Evolutionary conservation across 371 early-diverging fungal species (phyloP).

Genomic region (Blastocladiella emersonii): DNA sequence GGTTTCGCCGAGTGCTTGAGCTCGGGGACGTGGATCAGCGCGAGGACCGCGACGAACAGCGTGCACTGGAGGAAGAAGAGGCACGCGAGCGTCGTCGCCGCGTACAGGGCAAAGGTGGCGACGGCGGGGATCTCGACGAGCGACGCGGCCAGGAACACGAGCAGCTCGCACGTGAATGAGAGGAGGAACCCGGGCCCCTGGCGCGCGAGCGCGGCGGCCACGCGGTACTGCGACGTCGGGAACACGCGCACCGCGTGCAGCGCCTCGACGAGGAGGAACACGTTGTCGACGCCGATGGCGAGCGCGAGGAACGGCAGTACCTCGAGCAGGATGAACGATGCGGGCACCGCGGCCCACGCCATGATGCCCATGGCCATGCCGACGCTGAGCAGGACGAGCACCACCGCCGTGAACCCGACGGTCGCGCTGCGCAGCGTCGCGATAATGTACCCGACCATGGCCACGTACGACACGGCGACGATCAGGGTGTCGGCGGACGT

Average conservation of each 20-base stretch:
- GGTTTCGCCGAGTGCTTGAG: not conserved
- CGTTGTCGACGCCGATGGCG: constrained; percentile 69
- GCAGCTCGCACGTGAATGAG: constrained; percentile 48
- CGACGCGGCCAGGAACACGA: constrained; percentile 55
- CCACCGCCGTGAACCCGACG: constrained; percentile 49
- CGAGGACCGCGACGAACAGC: constrained; percentile 48
- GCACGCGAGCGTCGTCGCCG: constrained; percentile 54
- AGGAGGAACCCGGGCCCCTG: constrained; percentile 61
- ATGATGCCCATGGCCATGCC: constrained; percentile 52
- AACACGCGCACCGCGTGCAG: not conserved
- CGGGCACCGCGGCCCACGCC: constrained; percentile 45
- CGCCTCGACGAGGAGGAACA: constrained; percentile 40
- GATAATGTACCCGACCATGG: constrained; percentile 62
- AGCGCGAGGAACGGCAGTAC: constrained; percentile 65
- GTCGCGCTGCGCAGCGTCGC: constrained; percentile 39
- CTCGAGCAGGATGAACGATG: constrained; percentile 61
- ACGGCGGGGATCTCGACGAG: constrained; percentile 66
- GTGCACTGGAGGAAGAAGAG: constrained; percentile 62
- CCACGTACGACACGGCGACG: constrained; percentile 45
- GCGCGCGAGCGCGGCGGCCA: constrained; percentile 40
- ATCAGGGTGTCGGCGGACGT: constrained; percentile 40
- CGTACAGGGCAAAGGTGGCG: constrained; percentile 55
- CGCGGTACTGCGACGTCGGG: constrained; percentile 33
- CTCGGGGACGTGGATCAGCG: constrained; percentile 30
- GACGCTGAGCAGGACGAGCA: constrained; percentile 55